These are phyloP conservation scores for Cairneyella variabilis DNA, from an alignment of 495 filamentous ascomycete species.

Conservation along the genomic window DNA sequence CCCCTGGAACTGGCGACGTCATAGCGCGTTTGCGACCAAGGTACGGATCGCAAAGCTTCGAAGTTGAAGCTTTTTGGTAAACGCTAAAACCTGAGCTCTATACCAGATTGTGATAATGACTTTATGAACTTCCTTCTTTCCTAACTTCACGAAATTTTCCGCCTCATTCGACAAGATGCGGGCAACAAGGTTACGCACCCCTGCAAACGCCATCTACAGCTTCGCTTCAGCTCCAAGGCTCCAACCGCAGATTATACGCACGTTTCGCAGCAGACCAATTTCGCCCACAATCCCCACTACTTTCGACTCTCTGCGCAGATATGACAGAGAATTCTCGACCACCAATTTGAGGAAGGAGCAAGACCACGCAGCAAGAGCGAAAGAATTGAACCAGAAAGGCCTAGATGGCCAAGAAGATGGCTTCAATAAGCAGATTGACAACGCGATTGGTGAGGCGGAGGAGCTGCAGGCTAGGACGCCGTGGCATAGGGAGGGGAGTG, in stretches of 20 bases:
- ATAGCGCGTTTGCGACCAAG: no score
- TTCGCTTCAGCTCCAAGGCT: background rate
- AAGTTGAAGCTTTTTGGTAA: no score
- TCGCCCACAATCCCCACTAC: background rate
- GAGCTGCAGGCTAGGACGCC: conserved; percentile 49
- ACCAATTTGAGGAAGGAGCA: background rate
- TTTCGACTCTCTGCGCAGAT: background rate
- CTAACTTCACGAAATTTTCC: no score
- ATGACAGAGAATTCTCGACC: background rate
- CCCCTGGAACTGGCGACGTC: no score
- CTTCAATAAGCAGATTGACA: conserved; percentile 30
- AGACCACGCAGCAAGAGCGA: conserved; percentile 5
- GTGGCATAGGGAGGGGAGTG: conserved; percentile 67
- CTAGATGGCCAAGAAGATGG: conserved; percentile 19
- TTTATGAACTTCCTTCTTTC: no score
- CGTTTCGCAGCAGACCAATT: conserved; percentile 17
- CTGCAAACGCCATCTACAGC: background rate
- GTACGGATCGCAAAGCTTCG: no score
- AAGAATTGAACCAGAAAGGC: conserved; percentile 25
- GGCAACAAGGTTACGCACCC: no score
- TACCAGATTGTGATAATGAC: no score
- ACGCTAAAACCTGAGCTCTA: no score
- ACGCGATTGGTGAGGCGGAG: conserved; percentile 40
- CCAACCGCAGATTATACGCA: conserved; percentile 1
- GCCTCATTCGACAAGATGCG: no score